Evolutionary conservation across 169 alveolate genomes (phyloP), one percentile per base, ranked within the genome.

Genomic region (Babesia divergens): DNA sequence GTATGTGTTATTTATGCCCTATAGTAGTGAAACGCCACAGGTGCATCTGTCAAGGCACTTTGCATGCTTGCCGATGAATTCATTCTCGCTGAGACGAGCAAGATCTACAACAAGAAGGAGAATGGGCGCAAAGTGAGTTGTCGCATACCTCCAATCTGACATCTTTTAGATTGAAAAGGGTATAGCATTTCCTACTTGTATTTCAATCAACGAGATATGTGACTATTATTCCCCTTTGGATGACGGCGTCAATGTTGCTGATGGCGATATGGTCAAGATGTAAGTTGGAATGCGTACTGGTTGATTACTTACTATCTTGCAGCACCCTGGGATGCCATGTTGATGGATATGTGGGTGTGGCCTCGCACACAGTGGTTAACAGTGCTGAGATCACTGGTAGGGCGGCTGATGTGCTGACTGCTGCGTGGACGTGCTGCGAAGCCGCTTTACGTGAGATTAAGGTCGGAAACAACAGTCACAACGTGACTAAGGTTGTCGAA

Each of bases 151-250:
- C 16, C 26, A 18, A 1, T 46, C 9, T 7, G 1, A 18, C 16
- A 6, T 22, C n/a, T 35, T 6, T 14, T 29, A 74, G 84, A 58
- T 79, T 18, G 82, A 66, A 58, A 95, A 95, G 85, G 99, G 99
- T 24, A 89, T 96, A 31, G 98, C 99, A 28, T 96, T 96, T 89
- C 99, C 99, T 20, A 95, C 98, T 16, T 92, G 98, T 59, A 85
- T 97, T 54, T 93, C 98, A 47, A 95, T 97, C 6, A 96, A 97
- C 84, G 97, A 97, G 82, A 74, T 96, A 29, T 90, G 95, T 70
- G 98, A 96, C 26, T 90, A 96, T 77, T 95, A 83, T 65, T 91
- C 98, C 13, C 99, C 99, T 3, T 29, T 84, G 49, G 92, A 56
- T 14, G 77, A 67, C 38, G 52, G 59, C 2, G 71, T 44, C 8